These are phyloP conservation scores for Kwoniella europaea DNA, from an alignment of 768 basidiomycete species.

Conservation along the genomic window DNA sequence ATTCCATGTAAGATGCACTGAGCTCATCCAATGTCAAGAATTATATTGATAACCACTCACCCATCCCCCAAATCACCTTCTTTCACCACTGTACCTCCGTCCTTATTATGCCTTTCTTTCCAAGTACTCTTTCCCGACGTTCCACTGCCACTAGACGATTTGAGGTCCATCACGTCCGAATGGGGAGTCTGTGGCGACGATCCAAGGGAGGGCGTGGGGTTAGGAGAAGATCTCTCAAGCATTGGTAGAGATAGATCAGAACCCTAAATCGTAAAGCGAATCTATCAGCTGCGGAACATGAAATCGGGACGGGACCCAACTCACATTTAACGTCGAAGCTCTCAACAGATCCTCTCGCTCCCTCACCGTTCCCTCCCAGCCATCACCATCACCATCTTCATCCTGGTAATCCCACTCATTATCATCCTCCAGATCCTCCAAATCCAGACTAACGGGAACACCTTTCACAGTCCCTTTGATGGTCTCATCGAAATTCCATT, in stretches of 20 bases:
- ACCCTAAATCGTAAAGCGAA: slow-evolving; percentile 29
- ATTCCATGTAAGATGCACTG: too few relatives aligned
- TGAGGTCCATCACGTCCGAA: slow-evolving; percentile 66
- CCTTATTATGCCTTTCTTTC: slow-evolving; percentile 70
- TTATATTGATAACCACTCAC: slow-evolving; percentile 27
- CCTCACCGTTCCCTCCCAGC: slow-evolving; percentile 19
- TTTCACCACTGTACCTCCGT: slow-evolving; percentile 75
- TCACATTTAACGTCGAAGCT: slow-evolving; percentile 23
- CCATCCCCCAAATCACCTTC: slow-evolving; percentile 86
- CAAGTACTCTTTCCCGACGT: slow-evolving; percentile 72
- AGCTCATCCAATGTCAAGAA: too few relatives aligned
- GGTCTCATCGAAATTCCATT: slow-evolving; percentile 82
- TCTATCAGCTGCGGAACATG: not conserved
- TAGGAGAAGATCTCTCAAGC: slow-evolving; percentile 58
- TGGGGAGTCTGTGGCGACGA: slow-evolving; percentile 66
- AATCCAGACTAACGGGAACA: slow-evolving; percentile 39
- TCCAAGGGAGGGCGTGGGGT: slow-evolving; percentile 42
- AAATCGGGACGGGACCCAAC: not conserved
- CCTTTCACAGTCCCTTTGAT: slow-evolving; percentile 53
- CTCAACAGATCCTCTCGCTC: slow-evolving; percentile 44
- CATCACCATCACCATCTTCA: slow-evolving; percentile 57
- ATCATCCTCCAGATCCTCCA: slow-evolving; percentile 40
- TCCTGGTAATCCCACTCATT: slow-evolving; percentile 52
- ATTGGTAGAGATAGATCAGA: slow-evolving; percentile 63
- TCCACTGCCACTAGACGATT: slow-evolving; percentile 22